These are phyloP conservation scores for Rutidosis leptorrhynchoides DNA, from an alignment of 129 eudicot genomes.

Conservation along the genomic window DNA sequence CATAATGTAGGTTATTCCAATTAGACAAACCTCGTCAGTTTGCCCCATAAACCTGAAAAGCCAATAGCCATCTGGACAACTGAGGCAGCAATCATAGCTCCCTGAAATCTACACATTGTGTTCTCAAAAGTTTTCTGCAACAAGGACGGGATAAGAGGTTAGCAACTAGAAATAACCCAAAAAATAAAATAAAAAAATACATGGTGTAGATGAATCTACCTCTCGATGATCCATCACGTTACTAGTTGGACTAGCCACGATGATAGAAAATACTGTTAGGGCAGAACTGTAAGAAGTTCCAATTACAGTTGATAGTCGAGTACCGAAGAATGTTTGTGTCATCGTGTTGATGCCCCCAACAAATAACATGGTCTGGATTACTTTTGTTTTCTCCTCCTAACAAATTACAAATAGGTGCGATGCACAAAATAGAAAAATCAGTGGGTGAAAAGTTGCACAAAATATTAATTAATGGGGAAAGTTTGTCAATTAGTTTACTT, in stretches of 20 bases:
- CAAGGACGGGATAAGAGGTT: no score
- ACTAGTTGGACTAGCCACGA: no score
- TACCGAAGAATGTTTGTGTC: slow-evolving; percentile 86
- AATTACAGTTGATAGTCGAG: slow-evolving; percentile 75
- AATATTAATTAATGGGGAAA: no score
- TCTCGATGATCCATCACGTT: slow-evolving; percentile 74
- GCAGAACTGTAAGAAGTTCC: no score
- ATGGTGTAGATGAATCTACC: background rate
- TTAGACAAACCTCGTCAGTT: no score
- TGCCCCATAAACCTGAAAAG: slow-evolving; percentile 86
- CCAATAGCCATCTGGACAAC: slow-evolving; percentile 93
- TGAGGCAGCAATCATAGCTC: slow-evolving; percentile 90
- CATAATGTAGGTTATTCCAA: no score
- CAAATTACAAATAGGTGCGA: no score
- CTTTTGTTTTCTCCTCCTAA: slow-evolving; percentile 94
- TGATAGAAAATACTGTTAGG: no score
- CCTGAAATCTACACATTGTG: slow-evolving; percentile 86
- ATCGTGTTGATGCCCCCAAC: slow-evolving; percentile 85
- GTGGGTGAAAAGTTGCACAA: no score
- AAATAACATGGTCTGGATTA: slow-evolving; percentile 82
- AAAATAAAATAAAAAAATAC: background rate
- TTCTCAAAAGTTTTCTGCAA: slow-evolving; percentile 64
- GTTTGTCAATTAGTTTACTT: no score
- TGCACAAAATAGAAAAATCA: no score
- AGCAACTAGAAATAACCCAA: no score